phyloP scores from a whole-genome alignment of 2,329 filamentous ascomycete genomes.

The Fusarium equiseti region DNA sequence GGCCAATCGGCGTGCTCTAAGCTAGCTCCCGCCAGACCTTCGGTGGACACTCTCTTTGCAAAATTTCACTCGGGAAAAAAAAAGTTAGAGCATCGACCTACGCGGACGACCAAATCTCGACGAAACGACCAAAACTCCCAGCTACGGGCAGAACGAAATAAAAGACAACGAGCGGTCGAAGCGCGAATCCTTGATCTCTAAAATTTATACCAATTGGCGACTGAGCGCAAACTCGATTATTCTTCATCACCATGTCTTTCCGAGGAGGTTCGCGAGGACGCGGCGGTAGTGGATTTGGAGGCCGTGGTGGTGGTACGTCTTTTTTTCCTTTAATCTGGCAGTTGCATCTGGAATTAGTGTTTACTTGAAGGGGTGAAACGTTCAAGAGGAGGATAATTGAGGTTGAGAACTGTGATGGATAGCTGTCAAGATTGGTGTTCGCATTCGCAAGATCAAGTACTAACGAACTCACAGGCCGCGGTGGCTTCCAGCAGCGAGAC shows the following conservation, averaged over 20 bases:
- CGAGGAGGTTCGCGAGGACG: conserved; percentile 54
- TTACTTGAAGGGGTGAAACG: neutral
- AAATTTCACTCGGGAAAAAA: conserved; percentile 51
- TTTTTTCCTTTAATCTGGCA: neutral
- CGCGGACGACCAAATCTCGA: conserved; percentile 29
- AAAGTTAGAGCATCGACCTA: conserved; percentile 39
- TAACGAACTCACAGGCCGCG: conserved; percentile 49
- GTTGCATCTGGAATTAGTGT: neutral
- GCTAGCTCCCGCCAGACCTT: conserved; percentile 41
- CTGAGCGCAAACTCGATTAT: conserved; percentile 37
- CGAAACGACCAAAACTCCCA: conserved; percentile 16
- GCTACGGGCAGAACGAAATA: conserved; percentile 14
- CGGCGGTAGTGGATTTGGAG: conserved; percentile 52
- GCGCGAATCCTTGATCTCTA: conserved; percentile 6
- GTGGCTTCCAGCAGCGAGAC: conserved; percentile 56
- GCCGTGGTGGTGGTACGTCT: conserved; percentile 53
- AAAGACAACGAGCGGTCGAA: conserved; percentile 22
- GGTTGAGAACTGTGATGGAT: neutral
- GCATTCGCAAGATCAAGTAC: conserved; percentile 9
- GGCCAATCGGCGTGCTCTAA: conserved; percentile 42
- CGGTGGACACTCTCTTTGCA: conserved; percentile 39
- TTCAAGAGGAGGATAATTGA: neutral
- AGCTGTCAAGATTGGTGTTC: conserved; percentile 3
- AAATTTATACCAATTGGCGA: conserved; percentile 21
- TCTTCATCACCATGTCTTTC: conserved; percentile 52